Conservation (phyloP, 106 monocot genomes). For the Amphibolis antarctica region DNA sequence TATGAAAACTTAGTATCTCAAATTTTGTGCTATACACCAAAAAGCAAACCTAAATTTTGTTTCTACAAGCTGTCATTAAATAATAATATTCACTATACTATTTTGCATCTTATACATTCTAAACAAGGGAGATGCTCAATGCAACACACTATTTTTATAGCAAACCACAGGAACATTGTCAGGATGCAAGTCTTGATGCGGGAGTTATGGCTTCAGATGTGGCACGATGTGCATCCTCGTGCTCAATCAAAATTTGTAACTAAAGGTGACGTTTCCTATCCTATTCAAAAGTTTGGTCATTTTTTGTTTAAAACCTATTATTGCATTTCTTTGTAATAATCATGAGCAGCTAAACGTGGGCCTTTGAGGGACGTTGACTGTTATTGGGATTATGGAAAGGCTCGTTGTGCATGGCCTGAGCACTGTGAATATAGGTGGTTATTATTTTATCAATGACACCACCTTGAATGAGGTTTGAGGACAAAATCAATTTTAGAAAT, state of each 20-base stretch:
- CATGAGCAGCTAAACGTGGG: constrained; percentile 60
- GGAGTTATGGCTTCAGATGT: constrained; percentile 99
- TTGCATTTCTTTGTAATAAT: background rate
- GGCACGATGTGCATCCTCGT: constrained; percentile 93
- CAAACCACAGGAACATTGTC: constrained; percentile 91
- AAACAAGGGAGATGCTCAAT: background rate
- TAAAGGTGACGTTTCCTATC: constrained; percentile 42
- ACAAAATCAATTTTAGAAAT: background rate
- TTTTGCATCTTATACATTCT: background rate
- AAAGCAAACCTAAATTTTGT: no score
- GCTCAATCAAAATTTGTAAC: constrained; percentile 79
- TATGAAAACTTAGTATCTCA: no score
- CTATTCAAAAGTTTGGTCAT: background rate
- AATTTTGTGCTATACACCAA: no score
- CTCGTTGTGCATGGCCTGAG: constrained; percentile 95
- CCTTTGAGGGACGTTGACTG: constrained; percentile 87
- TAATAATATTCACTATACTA: no score
- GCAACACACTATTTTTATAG: constrained; percentile 23
- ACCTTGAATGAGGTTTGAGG: background rate
- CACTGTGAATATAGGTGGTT: constrained; percentile 92
- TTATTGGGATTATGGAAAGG: constrained; percentile 98
- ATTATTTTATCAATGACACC: no score
- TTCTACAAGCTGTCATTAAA: no score
- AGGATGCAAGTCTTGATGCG: constrained; percentile 80
- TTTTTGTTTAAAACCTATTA: background rate